Conservation (phyloP, 257 asterid genomes). For the Solanum lignicaule region DNA sequence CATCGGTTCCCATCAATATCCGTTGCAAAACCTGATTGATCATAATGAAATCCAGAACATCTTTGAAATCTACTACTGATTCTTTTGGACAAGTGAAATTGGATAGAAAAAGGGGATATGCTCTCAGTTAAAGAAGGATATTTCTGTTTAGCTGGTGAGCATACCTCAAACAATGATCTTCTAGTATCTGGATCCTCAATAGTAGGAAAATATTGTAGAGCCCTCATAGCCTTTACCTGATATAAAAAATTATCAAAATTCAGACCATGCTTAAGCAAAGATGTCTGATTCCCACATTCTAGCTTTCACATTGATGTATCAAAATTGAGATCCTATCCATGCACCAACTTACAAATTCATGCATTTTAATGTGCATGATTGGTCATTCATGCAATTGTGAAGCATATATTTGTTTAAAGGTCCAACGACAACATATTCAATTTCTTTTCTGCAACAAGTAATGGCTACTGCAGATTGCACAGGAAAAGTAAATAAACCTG, state of each 20-base stretch:
- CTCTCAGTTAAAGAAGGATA: background rate
- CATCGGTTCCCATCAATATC: constrained; percentile 98
- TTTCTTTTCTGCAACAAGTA: background rate
- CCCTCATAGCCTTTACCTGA: constrained; percentile 99
- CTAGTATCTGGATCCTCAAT: constrained; percentile 95
- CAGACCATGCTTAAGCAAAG: background rate
- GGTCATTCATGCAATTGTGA: background rate
- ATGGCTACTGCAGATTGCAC: background rate
- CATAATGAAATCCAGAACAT: background rate
- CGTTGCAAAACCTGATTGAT: constrained; percentile 77
- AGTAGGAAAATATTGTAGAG: constrained; percentile 96
- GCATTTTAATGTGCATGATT: background rate
- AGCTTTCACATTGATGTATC: background rate
- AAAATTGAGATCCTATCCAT: background rate
- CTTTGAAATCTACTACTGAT: background rate
- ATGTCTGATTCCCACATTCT: background rate
- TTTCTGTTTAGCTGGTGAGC: constrained; percentile 1
- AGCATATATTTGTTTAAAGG: background rate
- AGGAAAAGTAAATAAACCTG: constrained; percentile 50
- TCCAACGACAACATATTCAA: background rate
- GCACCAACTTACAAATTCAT: background rate
- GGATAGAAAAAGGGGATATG: background rate
- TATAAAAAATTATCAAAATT: background rate
- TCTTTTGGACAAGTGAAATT: background rate
- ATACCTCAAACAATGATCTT: constrained; percentile 94